phyloP scores from a whole-genome alignment of 2,329 filamentous ascomycete genomes.

The Hypoxylon sp. region DNA sequence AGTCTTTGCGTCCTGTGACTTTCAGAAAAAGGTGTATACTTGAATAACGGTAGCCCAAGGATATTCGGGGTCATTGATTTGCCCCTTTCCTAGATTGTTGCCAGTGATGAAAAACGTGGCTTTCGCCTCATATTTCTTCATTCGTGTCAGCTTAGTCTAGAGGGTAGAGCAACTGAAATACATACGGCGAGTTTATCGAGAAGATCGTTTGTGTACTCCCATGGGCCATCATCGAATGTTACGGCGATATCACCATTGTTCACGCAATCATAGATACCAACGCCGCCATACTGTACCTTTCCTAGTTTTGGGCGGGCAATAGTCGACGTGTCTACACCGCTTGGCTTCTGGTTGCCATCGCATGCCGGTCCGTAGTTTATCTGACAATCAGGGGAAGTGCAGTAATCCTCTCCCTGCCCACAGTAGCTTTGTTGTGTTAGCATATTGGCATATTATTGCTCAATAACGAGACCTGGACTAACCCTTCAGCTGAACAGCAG shows the following conservation, averaged over 20 bases:
- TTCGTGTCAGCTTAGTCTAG: slow-evolving; percentile 44
- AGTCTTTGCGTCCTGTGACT: slow-evolving; percentile 17
- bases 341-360: slow-evolving; percentile 63
- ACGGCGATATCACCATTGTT: slow-evolving; percentile 71
- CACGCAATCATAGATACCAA: slow-evolving; percentile 65
- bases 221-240: slow-evolving; percentile 76
- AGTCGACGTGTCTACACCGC: slow-evolving; percentile 62
- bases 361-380: slow-evolving; percentile 63
- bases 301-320: slow-evolving; percentile 64
- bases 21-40: slow-evolving; percentile 38
- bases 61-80: slow-evolving; percentile 63
- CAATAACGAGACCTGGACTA: slow-evolving; percentile 20
- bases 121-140: slow-evolving; percentile 67
- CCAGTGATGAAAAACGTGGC: slow-evolving; percentile 75
- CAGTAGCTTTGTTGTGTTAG: slow-evolving; percentile 51
- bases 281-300: slow-evolving; percentile 63
- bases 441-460: slow-evolving; percentile 21
- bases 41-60: slow-evolving; percentile 54
- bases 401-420: slow-evolving; percentile 50
- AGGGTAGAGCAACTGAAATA: neutral
- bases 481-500: slow-evolving; percentile 55
- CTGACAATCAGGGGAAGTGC: slow-evolving; percentile 54
- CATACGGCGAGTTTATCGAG: slow-evolving; percentile 64
- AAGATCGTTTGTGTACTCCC: slow-evolving; percentile 70
- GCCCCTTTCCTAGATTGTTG: slow-evolving; percentile 66